Percentiles rank a stretch among this genome's conserved stretches.
Conservation (phyloP, 2,329 filamentous ascomycete species). For the Ophiostoma himal-ulmi region DNA sequence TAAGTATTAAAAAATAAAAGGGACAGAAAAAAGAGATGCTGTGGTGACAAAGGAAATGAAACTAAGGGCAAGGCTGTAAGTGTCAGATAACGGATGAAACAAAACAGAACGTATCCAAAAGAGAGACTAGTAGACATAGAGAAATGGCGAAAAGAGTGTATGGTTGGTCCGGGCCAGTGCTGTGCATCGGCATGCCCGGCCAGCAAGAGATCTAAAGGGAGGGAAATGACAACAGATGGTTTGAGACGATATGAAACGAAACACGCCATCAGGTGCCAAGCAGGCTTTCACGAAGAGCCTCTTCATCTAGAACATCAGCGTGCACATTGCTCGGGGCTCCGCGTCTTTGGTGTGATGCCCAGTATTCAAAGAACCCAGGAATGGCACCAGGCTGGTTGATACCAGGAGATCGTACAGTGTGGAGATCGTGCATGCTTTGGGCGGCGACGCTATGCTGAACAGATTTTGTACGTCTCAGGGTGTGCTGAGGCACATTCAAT, state of each 20-base stretch:
- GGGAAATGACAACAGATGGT: neutral
- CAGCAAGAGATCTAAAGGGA: neutral
- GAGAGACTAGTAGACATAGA: neutral
- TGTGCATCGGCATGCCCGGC: neutral
- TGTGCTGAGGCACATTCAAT: neutral
- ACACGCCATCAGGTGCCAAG: conserved; percentile 33
- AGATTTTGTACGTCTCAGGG: neutral
- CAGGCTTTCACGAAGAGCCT: conserved; percentile 56
- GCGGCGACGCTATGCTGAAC: conserved; percentile 1
- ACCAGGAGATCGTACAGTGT: conserved; percentile 53
- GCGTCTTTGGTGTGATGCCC: conserved; percentile 46
- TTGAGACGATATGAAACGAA: neutral
- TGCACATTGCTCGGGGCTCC: conserved; percentile 52
- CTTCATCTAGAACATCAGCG: conserved; percentile 52
- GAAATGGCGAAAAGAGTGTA: neutral
- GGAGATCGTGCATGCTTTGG: conserved; percentile 31
- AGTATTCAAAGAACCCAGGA: conserved; percentile 60
- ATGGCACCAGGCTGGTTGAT: conserved; percentile 75
- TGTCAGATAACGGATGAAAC: neutral
- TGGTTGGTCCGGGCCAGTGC: neutral
- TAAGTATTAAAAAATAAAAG: neutral
- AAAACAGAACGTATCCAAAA: neutral
- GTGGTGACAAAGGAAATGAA: conserved; percentile 17
- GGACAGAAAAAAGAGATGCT: neutral
- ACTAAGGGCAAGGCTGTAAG: neutral